Conservation (phyloP, 495 filamentous ascomycete species). For the Cudoniella acicularis region DNA sequence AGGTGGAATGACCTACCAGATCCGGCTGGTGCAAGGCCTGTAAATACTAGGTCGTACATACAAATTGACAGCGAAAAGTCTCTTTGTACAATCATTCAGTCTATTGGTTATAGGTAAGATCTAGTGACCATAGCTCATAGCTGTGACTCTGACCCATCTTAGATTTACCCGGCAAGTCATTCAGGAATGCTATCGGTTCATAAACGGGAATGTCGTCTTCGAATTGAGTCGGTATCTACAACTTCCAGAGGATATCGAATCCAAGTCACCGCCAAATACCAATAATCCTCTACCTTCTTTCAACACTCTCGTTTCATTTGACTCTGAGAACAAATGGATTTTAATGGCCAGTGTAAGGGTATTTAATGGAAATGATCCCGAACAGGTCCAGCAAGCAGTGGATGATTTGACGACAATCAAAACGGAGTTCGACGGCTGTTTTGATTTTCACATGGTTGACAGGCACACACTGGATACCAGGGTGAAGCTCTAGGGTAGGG, state of each 20-base stretch:
- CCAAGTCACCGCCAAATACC: neutral
- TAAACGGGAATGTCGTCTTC: constrained; percentile 19
- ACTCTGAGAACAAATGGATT: constrained; percentile 25
- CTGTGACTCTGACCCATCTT: neutral
- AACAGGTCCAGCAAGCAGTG: constrained; percentile 14
- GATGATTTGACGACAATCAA: constrained; percentile 20
- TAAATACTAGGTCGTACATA: constrained; percentile 18
- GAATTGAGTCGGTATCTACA: constrained; percentile 15
- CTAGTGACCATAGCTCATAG: neutral
- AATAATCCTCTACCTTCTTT: constrained; percentile 10
- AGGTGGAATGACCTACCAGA: constrained; percentile 23
- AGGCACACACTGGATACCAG: constrained; percentile 25
- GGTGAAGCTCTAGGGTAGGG: constrained; percentile 13
- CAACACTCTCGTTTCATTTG: constrained; percentile 12
- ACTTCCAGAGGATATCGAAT: neutral
- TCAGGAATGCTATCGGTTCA: constrained; percentile 19
- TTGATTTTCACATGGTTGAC: constrained; percentile 19
- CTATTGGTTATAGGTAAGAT: constrained; percentile 14
- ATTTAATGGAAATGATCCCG: constrained; percentile 14
- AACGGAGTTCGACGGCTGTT: constrained; percentile 18
- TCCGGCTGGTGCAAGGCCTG: constrained; percentile 8
- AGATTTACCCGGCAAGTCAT: constrained; percentile 18
- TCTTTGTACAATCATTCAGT: constrained; percentile 11
- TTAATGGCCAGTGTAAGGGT: constrained; percentile 14
- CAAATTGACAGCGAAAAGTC: constrained; percentile 19